phyloP scores from a whole-genome alignment of 2,329 filamentous ascomycete species.

The Aspergillus sp. region DNA sequence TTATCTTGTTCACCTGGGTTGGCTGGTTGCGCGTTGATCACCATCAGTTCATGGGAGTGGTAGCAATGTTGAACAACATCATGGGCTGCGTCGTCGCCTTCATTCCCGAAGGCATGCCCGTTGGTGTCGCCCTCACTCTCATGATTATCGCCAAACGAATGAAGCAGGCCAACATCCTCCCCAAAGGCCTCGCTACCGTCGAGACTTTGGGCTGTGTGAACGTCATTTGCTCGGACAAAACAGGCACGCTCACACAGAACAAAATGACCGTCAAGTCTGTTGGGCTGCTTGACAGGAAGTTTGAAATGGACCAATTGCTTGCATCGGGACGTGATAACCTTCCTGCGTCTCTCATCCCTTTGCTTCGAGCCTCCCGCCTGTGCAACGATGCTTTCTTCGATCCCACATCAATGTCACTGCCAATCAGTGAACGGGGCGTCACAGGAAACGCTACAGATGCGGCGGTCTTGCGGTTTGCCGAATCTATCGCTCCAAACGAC shows the following conservation, averaged over 20 bases:
- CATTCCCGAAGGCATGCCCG: slow-evolving; percentile 73
- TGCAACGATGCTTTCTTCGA: slow-evolving; percentile 78
- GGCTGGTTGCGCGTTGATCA: slow-evolving; percentile 65
- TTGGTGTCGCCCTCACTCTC: slow-evolving; percentile 67
- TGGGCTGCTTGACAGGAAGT: slow-evolving; percentile 25
- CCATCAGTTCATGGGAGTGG: slow-evolving; percentile 68
- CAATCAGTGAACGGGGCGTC: slow-evolving; percentile 61
- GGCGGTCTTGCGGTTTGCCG: slow-evolving; percentile 69
- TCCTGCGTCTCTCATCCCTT: slow-evolving; percentile 51
- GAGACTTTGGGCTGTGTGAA: slow-evolving; percentile 74
- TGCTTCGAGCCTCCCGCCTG: slow-evolving; percentile 62
- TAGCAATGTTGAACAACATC: slow-evolving; percentile 68
- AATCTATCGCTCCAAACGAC: slow-evolving; percentile 58
- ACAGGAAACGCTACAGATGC: slow-evolving; percentile 76
- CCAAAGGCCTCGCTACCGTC: slow-evolving; percentile 76
- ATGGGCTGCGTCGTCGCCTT: slow-evolving; percentile 73
- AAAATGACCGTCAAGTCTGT: slow-evolving; percentile 61
- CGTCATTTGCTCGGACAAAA: slow-evolving; percentile 76
- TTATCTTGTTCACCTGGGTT: slow-evolving; percentile 55
- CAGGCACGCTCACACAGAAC: slow-evolving; percentile 61
- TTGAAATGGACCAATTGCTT: slow-evolving; percentile 16
- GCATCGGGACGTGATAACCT: slow-evolving; percentile 11
- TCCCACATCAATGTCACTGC: slow-evolving; percentile 57
- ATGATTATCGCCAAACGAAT: slow-evolving; percentile 76
- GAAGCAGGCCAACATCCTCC: slow-evolving; percentile 71